Base-by-base conservation (phyloP, 2,329 filamentous ascomycete species). In the Epicoccum sorghinum region DNA sequence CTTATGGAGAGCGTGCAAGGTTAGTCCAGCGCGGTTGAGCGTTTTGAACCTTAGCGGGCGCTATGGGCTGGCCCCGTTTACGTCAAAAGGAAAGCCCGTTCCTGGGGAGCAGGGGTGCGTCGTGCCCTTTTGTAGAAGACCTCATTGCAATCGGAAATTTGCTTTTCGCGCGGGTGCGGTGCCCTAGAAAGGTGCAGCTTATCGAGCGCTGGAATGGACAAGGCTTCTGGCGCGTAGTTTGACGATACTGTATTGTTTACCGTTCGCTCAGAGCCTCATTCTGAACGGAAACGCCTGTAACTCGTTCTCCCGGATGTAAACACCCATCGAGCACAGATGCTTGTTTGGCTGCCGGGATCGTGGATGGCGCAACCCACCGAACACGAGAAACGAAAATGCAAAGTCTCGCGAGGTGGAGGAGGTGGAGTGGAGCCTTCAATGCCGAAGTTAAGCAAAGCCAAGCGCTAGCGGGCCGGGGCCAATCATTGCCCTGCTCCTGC, bases 401-500 rank as follows among this genome's bases (percentile, higher is more conserved):
- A 24, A 30, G 44, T 46, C 44, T 50, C 30, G 39, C 46, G 32
- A 50, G 41, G 36, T 44, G 35, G 52, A 47, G 25, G 46, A 42
- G 37, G 9, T 42, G 32, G 23, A 44, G 47, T 56, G 53, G 53
- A 48, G 24, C 38, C 47, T 38, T 56, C 55, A 53, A 50, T 44
- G 52, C 61, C 49, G 47, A 55, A 55, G 29, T 47, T 55, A 65
- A 66, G 61, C 59, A 56, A 41, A 48, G 61, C 58, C 58, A 61
- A 56, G 56, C 49, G 54, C 47, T 37, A 41, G 53, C 14, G 49
- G 6, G 47, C 51, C 29, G 38, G 42, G 24, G 30, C 51, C 51
- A 54, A 59, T 52, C 47, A 51, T 14, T 29, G 48, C 13, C 25
- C 14, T 24, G 13, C 8, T 18, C 29, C 29, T 35, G 24, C 38